phyloP scores from a whole-genome alignment of 2,329 filamentous ascomycete species.

The Pseudonectria foliicola region DNA sequence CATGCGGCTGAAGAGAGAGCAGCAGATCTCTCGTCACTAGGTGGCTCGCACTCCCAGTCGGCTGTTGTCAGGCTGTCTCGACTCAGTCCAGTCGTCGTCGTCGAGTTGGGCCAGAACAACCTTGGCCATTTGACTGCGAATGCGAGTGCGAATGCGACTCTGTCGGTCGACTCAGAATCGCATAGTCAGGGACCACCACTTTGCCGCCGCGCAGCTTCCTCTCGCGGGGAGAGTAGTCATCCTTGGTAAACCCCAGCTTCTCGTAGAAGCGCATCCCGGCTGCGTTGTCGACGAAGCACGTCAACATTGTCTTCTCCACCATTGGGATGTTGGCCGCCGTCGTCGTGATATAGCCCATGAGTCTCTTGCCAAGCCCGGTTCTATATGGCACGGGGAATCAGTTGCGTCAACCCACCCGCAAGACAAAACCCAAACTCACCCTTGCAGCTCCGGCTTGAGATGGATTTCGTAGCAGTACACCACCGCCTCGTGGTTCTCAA shows the following conservation, averaged over 20 bases:
- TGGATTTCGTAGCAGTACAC: slow-evolving; percentile 78
- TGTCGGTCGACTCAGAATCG: slow-evolving; percentile 49
- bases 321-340: slow-evolving; percentile 47
- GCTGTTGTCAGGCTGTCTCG: too few species aligned
- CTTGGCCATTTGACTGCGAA: too few species aligned
- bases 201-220: slow-evolving; percentile 48
- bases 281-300: slow-evolving; percentile 59
- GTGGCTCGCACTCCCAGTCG: too few species aligned
- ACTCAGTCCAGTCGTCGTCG: too few species aligned
- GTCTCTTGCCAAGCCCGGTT: slow-evolving; percentile 53
- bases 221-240: slow-evolving; percentile 48
- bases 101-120: too few species aligned
- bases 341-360: slow-evolving; percentile 50
- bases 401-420: too few species aligned
- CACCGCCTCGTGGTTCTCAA: slow-evolving; percentile 58
- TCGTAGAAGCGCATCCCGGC: slow-evolving; percentile 54
- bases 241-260: slow-evolving; percentile 48
- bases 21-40: too few species aligned
- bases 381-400: too few species aligned
- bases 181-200: slow-evolving; percentile 48
- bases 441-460: slow-evolving; percentile 47
- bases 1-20: too few species aligned
- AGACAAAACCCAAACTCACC: too few species aligned
- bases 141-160: too few species aligned
- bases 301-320: slow-evolving; percentile 65